phyloP scores from a whole-genome alignment of 129 eudicot species.

The Tagetes patula region DNA sequence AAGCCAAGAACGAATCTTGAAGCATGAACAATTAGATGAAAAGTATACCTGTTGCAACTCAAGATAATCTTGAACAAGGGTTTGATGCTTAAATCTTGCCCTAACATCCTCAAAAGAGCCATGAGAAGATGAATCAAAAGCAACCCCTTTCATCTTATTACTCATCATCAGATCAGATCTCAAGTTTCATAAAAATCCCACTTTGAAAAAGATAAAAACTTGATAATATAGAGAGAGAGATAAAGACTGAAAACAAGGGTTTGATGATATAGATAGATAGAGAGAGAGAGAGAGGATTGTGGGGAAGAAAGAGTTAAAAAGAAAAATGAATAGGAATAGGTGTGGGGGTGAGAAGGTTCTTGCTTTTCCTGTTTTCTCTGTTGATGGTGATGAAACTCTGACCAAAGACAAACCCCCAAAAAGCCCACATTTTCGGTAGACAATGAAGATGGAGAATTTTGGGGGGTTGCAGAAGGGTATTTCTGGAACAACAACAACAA shows the following conservation, averaged over 20 bases:
- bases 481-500: constrained; percentile 44
- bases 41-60: constrained; percentile 57
- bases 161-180: constrained; percentile 44
- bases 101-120: constrained; percentile 45
- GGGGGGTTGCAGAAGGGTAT: constrained; percentile 91
- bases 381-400: constrained; percentile 48
- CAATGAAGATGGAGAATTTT: constrained; percentile 73
- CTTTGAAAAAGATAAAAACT: constrained; percentile 18
- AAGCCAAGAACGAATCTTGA: constrained; percentile 10
- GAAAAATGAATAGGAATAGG: constrained; percentile 14
- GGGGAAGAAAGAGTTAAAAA: constrained; percentile 19
- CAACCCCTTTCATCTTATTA: constrained; percentile 62
- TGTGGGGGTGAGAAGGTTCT: constrained; percentile 56
- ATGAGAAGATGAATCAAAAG: constrained; percentile 41
- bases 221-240: constrained; percentile 8
- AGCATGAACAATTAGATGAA: constrained; percentile 4
- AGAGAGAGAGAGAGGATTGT: constrained; percentile 4
- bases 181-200: constrained; percentile 23
- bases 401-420: constrained; percentile 74
- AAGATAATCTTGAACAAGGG: constrained; percentile 61
- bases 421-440: constrained; percentile 67
- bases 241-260: not conserved
- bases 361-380: constrained; percentile 58
- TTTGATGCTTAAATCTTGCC: constrained; percentile 60
- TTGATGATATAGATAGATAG: not conserved